Base-by-base conservation (phyloP, 1,284 basidiomycete genomes). In the Papiliotrema terrestris region DNA sequence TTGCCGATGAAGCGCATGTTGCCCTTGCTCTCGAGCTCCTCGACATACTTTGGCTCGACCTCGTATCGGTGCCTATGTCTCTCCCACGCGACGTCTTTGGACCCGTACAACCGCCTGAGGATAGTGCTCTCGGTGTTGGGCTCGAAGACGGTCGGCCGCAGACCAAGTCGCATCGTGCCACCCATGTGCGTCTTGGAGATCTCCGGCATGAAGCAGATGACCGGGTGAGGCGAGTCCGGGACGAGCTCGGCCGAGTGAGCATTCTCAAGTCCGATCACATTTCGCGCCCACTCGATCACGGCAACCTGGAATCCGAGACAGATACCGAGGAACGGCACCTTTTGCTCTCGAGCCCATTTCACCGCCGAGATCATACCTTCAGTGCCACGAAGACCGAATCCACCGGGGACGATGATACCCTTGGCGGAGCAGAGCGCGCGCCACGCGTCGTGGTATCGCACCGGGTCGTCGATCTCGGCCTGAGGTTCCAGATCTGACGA, bases 151-250 rank as follows among this genome's bases (percentile, higher is more conserved):
- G 95, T 98, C 5, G 96, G 93, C 20, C 95, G 86, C 49, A 98
- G 81, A 22, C 95, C 95, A 15, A 98, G 83, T 20, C 95, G 87
- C 95, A 99, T 99, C 22, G 95, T 99, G 26, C 95, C 95, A 53
- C 95, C 95, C 83, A 98, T 91, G 65, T 98, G 93, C 8, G 94
- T 98, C 73, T 89, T 91, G 45, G 92, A 96, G 66, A 98, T 91
- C 76, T 99, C 95, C 29, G 95, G 95, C 95, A 99, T 99, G 83
- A 95, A 98, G 65, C 98, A 84, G 76, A 98, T 83, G 54, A 94
- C 83, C 0, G 89, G 89, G 62, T 91, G 81, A 19, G 77, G 69
- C 22, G 80, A 80, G 15, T 75, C 66, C 35, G 81, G 77, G 44
- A 83, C 78, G 63, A 98, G 89, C 77, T 98, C 95, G 25, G 85